Evolutionary conservation across 2,329 filamentous ascomycete species (phyloP).

Genomic region (Cordyceps cateniannulata): DNA sequence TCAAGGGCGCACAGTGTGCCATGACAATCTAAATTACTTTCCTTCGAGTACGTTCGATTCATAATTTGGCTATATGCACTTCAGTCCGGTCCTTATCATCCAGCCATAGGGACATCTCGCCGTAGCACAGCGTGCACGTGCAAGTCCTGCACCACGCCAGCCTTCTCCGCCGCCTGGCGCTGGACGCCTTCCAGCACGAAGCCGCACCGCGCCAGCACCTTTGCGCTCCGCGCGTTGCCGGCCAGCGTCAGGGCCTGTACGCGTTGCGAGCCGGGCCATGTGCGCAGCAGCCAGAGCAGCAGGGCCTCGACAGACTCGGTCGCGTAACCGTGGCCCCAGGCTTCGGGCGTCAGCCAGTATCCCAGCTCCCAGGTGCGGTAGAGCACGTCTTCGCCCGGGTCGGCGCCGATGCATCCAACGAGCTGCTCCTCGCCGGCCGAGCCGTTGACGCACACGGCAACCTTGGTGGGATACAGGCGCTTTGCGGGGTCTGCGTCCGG

Average conservation of each 20-base stretch:
- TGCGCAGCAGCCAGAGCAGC: conserved; percentile 37
- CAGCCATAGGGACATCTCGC: conserved; percentile 20
- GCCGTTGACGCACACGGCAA: conserved; percentile 23
- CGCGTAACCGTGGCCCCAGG: conserved; percentile 41
- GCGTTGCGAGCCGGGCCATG: conserved; percentile 33
- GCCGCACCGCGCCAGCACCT: conserved; percentile 37
- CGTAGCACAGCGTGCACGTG: conserved; percentile 33
- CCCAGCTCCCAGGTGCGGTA: conserved; percentile 41
- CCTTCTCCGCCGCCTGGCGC: conserved; percentile 36
- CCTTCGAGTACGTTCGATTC: background rate
- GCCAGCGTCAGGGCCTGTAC: conserved; percentile 34
- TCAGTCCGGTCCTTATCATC: background rate
- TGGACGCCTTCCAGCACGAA: conserved; percentile 38
- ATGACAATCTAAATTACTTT: background rate
- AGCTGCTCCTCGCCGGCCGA: conserved; percentile 8
- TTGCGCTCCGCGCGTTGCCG: conserved; percentile 34
- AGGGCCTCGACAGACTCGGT: conserved; percentile 34
- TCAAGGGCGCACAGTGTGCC: background rate
- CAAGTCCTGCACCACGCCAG: conserved; percentile 32
- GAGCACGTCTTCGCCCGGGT: conserved; percentile 30
- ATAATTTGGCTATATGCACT: background rate
- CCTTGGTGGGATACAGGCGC: conserved; percentile 22
- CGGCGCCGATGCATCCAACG: conserved; percentile 37
- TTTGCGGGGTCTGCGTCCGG: conserved; percentile 7
- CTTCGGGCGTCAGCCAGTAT: conserved; percentile 38